Evolutionary conservation across 345 rosid genomes (phyloP), one percentile per base, ranked within the genome.

Genomic region (Populus pruinosa): DNA sequence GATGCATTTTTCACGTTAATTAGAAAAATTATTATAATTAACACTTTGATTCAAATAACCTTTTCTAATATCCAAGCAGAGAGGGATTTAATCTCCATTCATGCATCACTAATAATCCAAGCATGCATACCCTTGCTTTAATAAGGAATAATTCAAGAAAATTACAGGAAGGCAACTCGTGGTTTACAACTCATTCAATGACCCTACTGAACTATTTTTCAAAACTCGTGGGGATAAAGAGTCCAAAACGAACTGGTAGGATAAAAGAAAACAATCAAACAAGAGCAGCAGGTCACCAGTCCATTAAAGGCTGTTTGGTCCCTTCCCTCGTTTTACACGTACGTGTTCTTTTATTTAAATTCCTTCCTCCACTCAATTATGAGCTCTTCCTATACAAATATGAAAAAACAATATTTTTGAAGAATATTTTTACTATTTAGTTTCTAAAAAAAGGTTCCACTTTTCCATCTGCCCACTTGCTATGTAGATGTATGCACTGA

Each of bases 181-280:
- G 39, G 43, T 0, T 35, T 25, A 55, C 66, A 56, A 36, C 47
- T 72, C 33, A 73, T 39, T 35, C 17, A 5, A 39, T 36, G 67
- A 17, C 33, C 67, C 67, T 17, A 29, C 61, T 2, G 25, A 23
- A 23, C 31, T 59, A 72, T 21, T 35, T 55, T 72, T 65, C 76
- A n/a, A 72, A 23, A 56, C 65, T 21, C 14, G 75, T 55, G 75
- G 75, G 39, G 49, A 61, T n/a, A 55, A n/a, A 38, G 9, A 59
- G 25, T 72, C 2, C 33, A 13, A 1, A 72, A 5, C 21, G 66
- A 35, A 21, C n/a, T 59, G 16, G 5, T 21, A n/a, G 31, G 13
- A 6, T 11, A 65, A 20, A 49, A 21, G 20, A 9, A 39, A 39
- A 18, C 47, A n/a, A 20, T 20, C 17, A 33, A 2, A 33, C 2